phyloP scores from a whole-genome alignment of 495 filamentous ascomycete species.

The Podospora comata region DNA sequence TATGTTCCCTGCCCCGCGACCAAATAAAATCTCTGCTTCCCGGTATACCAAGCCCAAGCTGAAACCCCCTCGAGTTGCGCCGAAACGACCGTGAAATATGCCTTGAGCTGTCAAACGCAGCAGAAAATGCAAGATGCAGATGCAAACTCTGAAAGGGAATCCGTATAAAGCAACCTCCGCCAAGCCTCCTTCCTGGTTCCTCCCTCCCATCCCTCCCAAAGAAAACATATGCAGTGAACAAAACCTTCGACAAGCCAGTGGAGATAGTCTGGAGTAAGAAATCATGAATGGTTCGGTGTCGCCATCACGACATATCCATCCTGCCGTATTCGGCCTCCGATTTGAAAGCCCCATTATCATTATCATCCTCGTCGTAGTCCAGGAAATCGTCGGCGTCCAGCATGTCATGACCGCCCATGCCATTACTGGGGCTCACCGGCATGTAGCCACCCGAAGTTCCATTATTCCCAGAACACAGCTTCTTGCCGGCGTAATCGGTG shows the following conservation, averaged over 20 bases:
- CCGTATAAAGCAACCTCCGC: background rate
- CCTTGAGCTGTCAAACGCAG: constrained; percentile 12
- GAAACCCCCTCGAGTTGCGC: constrained; percentile 10
- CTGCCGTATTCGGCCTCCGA: constrained; percentile 79
- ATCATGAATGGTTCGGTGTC: background rate
- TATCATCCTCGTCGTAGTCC: constrained; percentile 63
- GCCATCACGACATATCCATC: constrained; percentile 58
- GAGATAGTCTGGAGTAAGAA: constrained; percentile 5
- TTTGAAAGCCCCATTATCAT: constrained; percentile 59
- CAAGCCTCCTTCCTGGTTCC: background rate
- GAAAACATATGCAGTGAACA: background rate
- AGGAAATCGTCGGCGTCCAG: constrained; percentile 63
- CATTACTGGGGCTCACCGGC: constrained; percentile 69
- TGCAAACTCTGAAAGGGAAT: constrained; percentile 5
- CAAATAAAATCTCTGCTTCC: constrained; percentile 10
- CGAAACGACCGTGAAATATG: constrained; percentile 21
- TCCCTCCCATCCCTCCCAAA: constrained; percentile 1
- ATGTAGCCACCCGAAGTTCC: constrained; percentile 22
- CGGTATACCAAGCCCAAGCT: constrained; percentile 13
- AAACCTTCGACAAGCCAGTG: background rate
- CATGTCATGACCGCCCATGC: constrained; percentile 53
- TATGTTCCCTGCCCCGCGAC: constrained; percentile 10
- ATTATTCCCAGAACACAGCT: constrained; percentile 47
- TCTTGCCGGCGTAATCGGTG: constrained; percentile 84
- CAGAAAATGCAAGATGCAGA: constrained; percentile 10